Evolutionary conservation across 2,329 filamentous ascomycete species (phyloP).

Genomic region (Lomentospora prolificans): DNA sequence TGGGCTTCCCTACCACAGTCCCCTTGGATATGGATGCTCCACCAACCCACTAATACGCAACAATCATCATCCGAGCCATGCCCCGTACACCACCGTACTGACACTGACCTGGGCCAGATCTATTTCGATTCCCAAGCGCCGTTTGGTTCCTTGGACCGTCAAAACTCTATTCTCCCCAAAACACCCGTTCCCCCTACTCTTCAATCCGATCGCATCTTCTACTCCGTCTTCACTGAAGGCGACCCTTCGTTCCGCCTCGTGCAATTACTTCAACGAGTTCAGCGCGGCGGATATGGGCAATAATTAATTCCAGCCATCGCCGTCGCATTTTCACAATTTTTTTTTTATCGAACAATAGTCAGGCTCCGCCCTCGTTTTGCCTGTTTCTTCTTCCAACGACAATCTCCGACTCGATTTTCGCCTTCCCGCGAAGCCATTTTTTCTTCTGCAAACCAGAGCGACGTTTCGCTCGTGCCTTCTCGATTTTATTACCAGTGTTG

Average conservation of each 20-base stretch:
- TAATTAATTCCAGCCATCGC: not conserved
- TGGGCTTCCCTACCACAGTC: not conserved
- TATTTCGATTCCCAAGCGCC: not conserved
- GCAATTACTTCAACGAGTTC: too few species aligned
- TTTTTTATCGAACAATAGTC: not conserved
- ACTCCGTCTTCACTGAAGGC: too few species aligned
- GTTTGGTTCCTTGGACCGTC: constrained; percentile 2
- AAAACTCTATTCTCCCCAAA: constrained; percentile 6
- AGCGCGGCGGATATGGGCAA: too few species aligned
- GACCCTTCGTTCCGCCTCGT: not conserved
- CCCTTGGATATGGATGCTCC: not conserved
- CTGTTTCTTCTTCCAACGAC: not conserved
- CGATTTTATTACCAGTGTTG: too few species aligned
- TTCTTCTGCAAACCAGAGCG: too few species aligned
- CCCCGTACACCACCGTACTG: not conserved
- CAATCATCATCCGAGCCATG: not conserved
- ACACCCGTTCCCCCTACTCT: not conserved
- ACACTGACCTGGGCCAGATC: not conserved
- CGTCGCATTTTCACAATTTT: not conserved
- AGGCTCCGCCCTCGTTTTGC: not conserved
- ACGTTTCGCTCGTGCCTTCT: too few species aligned
- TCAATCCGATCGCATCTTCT: not conserved
- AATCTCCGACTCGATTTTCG: not conserved
- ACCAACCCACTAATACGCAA: not conserved
- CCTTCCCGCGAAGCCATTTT: not conserved